phyloP scores from a whole-genome alignment of 1,284 basidiomycete genomes.

The Sporisorium scitamineum region DNA sequence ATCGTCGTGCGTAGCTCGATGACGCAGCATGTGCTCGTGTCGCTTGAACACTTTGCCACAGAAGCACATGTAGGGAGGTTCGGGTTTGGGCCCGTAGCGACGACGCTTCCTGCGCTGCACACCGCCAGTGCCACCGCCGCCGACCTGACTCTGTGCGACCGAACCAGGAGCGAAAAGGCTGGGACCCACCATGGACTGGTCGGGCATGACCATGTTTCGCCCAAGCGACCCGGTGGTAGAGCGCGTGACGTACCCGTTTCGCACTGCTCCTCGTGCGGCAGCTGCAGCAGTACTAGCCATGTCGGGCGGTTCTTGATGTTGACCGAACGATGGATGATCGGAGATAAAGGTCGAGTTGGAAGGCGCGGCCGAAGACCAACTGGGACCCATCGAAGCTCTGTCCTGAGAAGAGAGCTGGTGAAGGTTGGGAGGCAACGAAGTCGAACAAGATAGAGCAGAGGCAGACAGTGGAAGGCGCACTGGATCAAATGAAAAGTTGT shows the following conservation, averaged over 20 bases:
- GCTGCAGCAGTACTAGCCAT: not conserved
- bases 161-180: conserved; percentile 4
- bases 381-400: conserved; percentile 3
- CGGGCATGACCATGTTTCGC: not conserved
- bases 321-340: not conserved
- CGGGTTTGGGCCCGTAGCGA: conserved; percentile 42
- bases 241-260: conserved; percentile 23
- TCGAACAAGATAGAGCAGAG: conserved; percentile 1
- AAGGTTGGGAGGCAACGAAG: conserved; percentile 8
- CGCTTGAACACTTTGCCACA: conserved; percentile 53
- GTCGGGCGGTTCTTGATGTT: not conserved
- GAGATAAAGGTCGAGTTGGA: conserved; percentile 6
- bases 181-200: not conserved
- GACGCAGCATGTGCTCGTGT: conserved; percentile 54
- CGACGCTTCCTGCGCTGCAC: conserved; percentile 38
- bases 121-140: not conserved
- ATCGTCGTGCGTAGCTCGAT: conserved; percentile 51
- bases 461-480: conserved; percentile 3
- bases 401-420: conserved; percentile 10
- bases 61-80: conserved; percentile 47
- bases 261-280: not conserved
- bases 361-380: conserved; percentile 13
- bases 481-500: conserved; percentile 21
- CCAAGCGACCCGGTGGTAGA: conserved; percentile 24
- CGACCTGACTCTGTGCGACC: not conserved